Base-by-base conservation (phyloP, 345 rosid genomes). In the Citrus mangshanensis region DNA sequence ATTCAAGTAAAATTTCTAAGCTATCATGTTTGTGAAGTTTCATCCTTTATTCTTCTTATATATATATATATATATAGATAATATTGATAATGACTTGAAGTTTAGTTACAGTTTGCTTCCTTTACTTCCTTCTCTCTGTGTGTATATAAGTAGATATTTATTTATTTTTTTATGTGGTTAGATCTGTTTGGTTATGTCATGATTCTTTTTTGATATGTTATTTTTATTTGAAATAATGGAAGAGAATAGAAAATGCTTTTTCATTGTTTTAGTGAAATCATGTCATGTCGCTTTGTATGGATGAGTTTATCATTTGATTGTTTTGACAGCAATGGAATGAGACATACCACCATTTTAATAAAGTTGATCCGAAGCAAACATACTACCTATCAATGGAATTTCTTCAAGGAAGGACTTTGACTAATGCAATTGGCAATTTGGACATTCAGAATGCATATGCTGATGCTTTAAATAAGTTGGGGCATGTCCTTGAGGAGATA, bases 331-430 rank as follows among this genome's bases (percentile, higher is more conserved):
- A 91, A 81, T 95, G 98, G 98, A 91, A 95, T 46, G 95, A 91
- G 85, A 95, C 99, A 62, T 91, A 87, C 82, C 72, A 87, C 76
- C 97, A 96, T 77, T 92, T 85, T 77, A 86, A 92, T 86, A 89
- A 89, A 84, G 91, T 85, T 32, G 89, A 90, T 89, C 98, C 98
- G 13, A 93, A 96, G 74, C 99, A 96, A 83, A 94, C 96, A 0
- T 96, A 96, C 76, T 96, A 96, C 88, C 84, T 95, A 74, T 95
- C 99, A 35, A 95, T 95, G 99, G 98, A 95, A 78, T 95, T 87
- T 84, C 99, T 93, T 77, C 99, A 95, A 92, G 99, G 99, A 58
- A 90, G 99, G 68, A 93, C 98, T 79, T 84, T 95, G 89, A 92
- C 89, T 4, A 95, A 93, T 80, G 96, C 98, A 0, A 89, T 95